Evolutionary conservation across 306 rosid genomes (phyloP).

Genomic region (Herpetospermum pedunculosum): DNA sequence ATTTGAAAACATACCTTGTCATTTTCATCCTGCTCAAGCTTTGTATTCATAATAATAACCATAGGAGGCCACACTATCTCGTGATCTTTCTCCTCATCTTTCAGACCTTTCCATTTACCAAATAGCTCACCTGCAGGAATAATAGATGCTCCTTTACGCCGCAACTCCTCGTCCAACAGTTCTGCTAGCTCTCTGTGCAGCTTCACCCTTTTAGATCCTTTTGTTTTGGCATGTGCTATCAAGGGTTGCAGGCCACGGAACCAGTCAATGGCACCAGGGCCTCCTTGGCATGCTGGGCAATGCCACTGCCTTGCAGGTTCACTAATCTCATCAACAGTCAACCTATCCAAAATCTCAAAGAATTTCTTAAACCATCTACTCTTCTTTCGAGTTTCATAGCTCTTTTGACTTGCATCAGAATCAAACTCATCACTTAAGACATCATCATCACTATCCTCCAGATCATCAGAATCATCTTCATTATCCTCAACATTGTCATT

Average conservation of each 20-base stretch:
- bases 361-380: slow-evolving; percentile 44
- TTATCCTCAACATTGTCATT: slow-evolving; percentile 15
- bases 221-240: slow-evolving; percentile 72
- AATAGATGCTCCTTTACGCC: slow-evolving; percentile 51
- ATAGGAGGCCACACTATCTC: slow-evolving; percentile 91
- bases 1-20: slow-evolving; percentile 37
- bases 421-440: slow-evolving; percentile 50
- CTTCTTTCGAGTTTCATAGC: slow-evolving; percentile 53
- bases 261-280: slow-evolving; percentile 94
- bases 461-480: slow-evolving; percentile 19
- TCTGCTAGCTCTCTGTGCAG: slow-evolving; percentile 63
- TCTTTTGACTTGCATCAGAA: slow-evolving; percentile 57
- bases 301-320: slow-evolving; percentile 85
- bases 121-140: slow-evolving; percentile 57
- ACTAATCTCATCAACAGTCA: slow-evolving; percentile 35
- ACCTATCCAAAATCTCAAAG: slow-evolving; percentile 40
- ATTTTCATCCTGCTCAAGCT: slow-evolving; percentile 59
- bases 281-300: slow-evolving; percentile 76
- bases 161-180: slow-evolving; percentile 70
- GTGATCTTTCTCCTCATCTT: slow-evolving; percentile 49
- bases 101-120: slow-evolving; percentile 79
- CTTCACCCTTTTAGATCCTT: slow-evolving; percentile 62
- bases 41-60: slow-evolving; percentile 60
- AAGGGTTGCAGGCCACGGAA: slow-evolving; percentile 76
- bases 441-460: slow-evolving; percentile 59